Evolutionary conservation across 1,284 basidiomycete genomes (phyloP), one percentile per base, ranked within the genome.

Genomic region (Cryptococcus amylolentus): DNA sequence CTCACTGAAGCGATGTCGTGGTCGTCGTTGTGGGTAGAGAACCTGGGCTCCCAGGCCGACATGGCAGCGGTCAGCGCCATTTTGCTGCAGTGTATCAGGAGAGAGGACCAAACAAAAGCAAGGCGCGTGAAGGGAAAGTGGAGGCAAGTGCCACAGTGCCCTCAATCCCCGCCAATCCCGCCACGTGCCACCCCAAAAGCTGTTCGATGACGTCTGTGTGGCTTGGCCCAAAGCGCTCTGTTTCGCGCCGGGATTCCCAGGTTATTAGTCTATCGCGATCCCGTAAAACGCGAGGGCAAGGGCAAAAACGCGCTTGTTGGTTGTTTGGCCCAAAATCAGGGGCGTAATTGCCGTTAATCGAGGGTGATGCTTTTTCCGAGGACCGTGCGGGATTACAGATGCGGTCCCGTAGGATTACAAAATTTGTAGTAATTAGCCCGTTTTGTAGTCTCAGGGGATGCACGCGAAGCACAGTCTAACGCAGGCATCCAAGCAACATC

Each of bases 1-100:
- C 57, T 66, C 1, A 57, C 52, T 14, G 55, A 56, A 3, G 62
- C 67, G 3, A 67, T 57, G 6, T 43, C 41, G 5, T 58, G 16
- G 1, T 70, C 69, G 69, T 73, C 41, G 14, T 10, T 3, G n/a
- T 27, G 5, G 12, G 46, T n/a, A 2, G 31, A 28, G 13, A 47
- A 10, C 18, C n/a, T 48, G 27, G 26, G 8, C 26, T 27, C 31
- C 1, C 27, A 5, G n/a, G 3, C 12, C 3, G 10, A 5, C n/a
- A 20, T 26, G 1, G 42, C 10, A n/a, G 10, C 18, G 14, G 9
- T 10, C 7, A 35, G 3, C 31, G 31, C 31, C 31, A 35, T 35
- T 6, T 35, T 35, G 4, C 31, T 10, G 23, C 10, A 35, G 10
- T 7, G 31, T 8, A 35, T 7, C 3, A 23, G 23, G 2, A 3